A percentile compares a stretch with the other conserved stretches of the same genome.
Conservation (phyloP, 176 grass and related monocot genomes). For the Triticum dicoccoides region DNA sequence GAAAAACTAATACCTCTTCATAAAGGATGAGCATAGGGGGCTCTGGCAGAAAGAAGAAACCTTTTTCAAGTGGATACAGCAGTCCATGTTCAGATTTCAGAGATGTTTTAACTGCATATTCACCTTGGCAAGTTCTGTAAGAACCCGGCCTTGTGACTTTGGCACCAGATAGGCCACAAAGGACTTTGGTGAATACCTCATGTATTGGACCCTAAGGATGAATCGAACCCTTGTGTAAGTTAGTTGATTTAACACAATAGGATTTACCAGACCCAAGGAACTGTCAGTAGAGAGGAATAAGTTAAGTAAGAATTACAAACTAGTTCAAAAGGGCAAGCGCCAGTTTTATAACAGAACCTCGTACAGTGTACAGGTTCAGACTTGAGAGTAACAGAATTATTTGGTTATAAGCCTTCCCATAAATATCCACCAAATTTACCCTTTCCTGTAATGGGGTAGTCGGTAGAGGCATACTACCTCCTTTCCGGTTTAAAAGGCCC, state of each 20-base stretch:
- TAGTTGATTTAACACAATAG: background rate
- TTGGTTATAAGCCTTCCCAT: conserved; percentile 11
- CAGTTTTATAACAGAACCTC: background rate
- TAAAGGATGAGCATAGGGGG: conserved; percentile 95
- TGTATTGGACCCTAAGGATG: conserved; percentile 69
- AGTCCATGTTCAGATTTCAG: conserved; percentile 95
- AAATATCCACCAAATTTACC: background rate
- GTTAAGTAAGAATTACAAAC: background rate
- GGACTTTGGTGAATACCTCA: conserved; percentile 87
- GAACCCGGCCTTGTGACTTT: conserved; percentile 89
- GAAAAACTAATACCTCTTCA: conserved; percentile 66
- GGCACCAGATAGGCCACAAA: conserved; percentile 88
- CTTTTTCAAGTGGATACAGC: conserved; percentile 92
- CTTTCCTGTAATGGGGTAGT: background rate
- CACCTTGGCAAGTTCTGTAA: conserved; percentile 88
- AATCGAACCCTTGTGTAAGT: background rate
- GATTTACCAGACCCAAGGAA: conserved; percentile 1
- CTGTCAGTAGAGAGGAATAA: background rate
- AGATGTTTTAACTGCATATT: conserved; percentile 99
- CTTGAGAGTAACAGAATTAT: background rate
- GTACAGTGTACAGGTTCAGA: background rate
- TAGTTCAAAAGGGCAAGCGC: conserved; percentile 14
- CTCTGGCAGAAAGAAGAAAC: conserved; percentile 97
- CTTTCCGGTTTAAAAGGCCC: no score
- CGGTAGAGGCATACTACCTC: background rate